phyloP scores from a whole-genome alignment of 768 basidiomycete species.

The Pleurotus tuoliensis region DNA sequence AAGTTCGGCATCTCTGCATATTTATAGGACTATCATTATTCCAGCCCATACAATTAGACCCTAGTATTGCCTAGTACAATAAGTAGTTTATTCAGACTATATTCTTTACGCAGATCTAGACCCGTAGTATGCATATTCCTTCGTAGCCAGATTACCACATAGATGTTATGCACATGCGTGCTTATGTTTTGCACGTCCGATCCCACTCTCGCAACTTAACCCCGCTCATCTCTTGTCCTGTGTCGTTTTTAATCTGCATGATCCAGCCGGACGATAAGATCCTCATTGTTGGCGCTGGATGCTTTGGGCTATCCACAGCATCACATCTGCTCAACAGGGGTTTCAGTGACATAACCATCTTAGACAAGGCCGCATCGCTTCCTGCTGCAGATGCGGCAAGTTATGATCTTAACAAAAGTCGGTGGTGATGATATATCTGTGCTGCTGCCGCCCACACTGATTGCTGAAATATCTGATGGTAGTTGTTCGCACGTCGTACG shows the following conservation, averaged over 20 bases:
- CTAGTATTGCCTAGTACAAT: too few species aligned
- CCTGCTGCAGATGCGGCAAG: conserved; percentile 84
- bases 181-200: too few species aligned
- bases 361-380: conserved; percentile 65
- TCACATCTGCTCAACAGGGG: conserved; percentile 69
- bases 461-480: background rate
- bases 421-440: background rate
- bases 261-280: conserved; percentile 32
- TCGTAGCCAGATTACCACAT: too few species aligned
- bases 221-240: conserved; percentile 1
- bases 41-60: too few species aligned
- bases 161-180: too few species aligned
- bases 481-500: conserved; percentile 77
- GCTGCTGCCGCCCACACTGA: background rate
- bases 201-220: background rate
- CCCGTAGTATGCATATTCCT: too few species aligned
- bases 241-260: conserved; percentile 12
- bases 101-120: too few species aligned
- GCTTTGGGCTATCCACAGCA: conserved; percentile 86
- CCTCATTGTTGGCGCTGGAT: conserved; percentile 77
- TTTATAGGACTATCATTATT: too few species aligned
- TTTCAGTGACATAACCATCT: conserved; percentile 65
- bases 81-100: too few species aligned
- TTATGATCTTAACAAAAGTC: conserved; percentile 50
- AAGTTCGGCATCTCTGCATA: background rate